Conservation (phyloP, 495 filamentous ascomycete genomes). For the Immersiella caudata region DNA sequence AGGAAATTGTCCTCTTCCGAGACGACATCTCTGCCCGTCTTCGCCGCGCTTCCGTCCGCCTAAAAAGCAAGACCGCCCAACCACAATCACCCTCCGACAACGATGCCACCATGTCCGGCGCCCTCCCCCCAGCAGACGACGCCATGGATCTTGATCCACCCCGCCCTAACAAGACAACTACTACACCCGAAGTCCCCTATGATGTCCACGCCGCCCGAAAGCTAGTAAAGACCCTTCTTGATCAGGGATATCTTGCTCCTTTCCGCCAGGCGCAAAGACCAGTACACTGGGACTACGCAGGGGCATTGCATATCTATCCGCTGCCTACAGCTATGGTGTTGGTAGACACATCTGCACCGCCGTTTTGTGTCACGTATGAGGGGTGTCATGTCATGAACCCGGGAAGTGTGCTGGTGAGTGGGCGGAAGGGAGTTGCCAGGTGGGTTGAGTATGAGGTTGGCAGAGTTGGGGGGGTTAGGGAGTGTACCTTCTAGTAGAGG, state of each 20-base stretch:
- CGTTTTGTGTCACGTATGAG: slow-evolving; percentile 88
- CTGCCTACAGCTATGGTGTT: slow-evolving; percentile 81
- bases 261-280: slow-evolving; percentile 78
- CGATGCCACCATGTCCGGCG: slow-evolving; percentile 42
- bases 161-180: slow-evolving; percentile 2
- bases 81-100: slow-evolving; percentile 18
- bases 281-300: slow-evolving; percentile 82
- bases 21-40: slow-evolving; percentile 82
- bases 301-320: slow-evolving; percentile 77
- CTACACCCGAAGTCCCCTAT: slow-evolving; percentile 40
- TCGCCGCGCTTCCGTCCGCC: slow-evolving; percentile 69
- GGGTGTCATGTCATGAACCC: slow-evolving; percentile 97
- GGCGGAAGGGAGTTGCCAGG: slow-evolving; percentile 62
- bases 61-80: slow-evolving; percentile 42
- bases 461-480: slow-evolving; percentile 49
- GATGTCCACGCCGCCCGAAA: slow-evolving; percentile 69
- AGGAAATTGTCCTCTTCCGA: slow-evolving; percentile 83
- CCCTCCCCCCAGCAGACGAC: slow-evolving; percentile 26
- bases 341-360: slow-evolving; percentile 74
- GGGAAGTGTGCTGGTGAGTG: slow-evolving; percentile 68
- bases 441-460: slow-evolving; percentile 86
- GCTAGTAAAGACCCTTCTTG: slow-evolving; percentile 88
- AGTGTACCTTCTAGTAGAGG: slow-evolving; percentile 45
- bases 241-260: slow-evolving; percentile 85
- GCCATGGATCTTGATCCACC: slow-evolving; percentile 52